A percentile compares a stretch with the other conserved stretches of the same genome.
Evolutionary conservation across 1,139 yeast genomes (phyloP).

Genomic region (Sugiyamaella novakii): DNA sequence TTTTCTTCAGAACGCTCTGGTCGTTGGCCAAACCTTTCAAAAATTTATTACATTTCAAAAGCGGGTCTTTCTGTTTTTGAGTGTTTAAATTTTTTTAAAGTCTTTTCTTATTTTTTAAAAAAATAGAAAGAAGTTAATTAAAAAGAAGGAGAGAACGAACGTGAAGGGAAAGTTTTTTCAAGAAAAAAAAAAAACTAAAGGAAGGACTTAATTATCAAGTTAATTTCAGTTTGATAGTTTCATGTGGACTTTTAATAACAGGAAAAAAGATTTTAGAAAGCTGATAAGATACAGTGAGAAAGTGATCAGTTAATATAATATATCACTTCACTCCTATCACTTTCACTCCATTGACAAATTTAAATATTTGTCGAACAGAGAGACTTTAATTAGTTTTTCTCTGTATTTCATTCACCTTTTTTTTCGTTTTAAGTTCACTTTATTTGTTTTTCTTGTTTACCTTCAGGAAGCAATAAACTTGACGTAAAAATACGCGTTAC

Average conservation of each 20-base stretch:
- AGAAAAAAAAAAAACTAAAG: background rate
- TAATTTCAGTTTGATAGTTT: too few relatives aligned
- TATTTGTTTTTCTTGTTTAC: background rate
- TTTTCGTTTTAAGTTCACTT: background rate
- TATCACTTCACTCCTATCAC: too few relatives aligned
- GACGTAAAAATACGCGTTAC: slow-evolving; percentile 5
- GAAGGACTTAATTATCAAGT: too few relatives aligned
- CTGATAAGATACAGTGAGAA: too few relatives aligned
- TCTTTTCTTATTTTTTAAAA: slow-evolving; percentile 4
- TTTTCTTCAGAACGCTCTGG: slow-evolving; percentile 21
- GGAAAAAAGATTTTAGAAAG: too few relatives aligned
- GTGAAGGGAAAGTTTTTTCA: background rate
- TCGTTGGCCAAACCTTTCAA: slow-evolving; percentile 19
- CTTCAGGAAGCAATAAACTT: too few relatives aligned
- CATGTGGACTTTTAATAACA: too few relatives aligned
- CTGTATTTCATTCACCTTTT: slow-evolving; percentile 2
- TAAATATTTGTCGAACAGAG: too few relatives aligned
- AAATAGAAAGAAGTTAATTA: background rate
- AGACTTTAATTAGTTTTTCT: slow-evolving; percentile 20
- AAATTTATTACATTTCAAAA: slow-evolving; percentile 17
- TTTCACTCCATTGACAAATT: too few relatives aligned
- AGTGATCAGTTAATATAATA: too few relatives aligned
- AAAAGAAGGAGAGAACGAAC: slow-evolving; percentile 3
- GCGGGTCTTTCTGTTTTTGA: slow-evolving; percentile 13
- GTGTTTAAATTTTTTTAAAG: slow-evolving; percentile 12